A percentile compares a stretch with the other conserved stretches of the same genome.
These are phyloP conservation scores for Colletotrichum incanum DNA, from an alignment of 2,329 filamentous ascomycete genomes.

Conservation along the genomic window DNA sequence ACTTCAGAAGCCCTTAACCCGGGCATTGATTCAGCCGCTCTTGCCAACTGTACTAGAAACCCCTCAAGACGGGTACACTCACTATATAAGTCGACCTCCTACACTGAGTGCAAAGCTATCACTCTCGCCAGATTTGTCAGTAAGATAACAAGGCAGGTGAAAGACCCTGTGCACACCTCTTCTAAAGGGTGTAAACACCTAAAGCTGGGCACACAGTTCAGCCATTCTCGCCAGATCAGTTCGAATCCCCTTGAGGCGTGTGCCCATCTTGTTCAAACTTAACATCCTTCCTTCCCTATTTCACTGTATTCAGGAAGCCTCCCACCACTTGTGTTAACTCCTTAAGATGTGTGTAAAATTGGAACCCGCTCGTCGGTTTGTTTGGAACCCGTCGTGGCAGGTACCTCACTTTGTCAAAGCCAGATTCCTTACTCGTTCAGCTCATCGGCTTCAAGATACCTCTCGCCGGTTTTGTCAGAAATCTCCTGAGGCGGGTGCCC, in stretches of 20 bases:
- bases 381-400: neutral
- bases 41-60: too few species aligned
- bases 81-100: too few species aligned
- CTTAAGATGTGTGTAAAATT: neutral
- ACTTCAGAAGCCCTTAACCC: neutral
- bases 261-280: neutral
- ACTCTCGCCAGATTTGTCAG: neutral
- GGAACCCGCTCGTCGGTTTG: neutral
- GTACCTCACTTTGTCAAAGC: too few species aligned
- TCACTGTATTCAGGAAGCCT: neutral
- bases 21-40: neutral
- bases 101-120: too few species aligned
- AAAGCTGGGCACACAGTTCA: neutral
- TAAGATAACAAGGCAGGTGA: neutral
- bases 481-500: neutral
- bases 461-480: constrained; percentile 1
- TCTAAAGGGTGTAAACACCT: neutral
- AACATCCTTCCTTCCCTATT: neutral
- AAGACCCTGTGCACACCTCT: too few species aligned
- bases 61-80: too few species aligned
- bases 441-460: neutral
- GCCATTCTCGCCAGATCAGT: neutral
- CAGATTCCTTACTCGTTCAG: neutral
- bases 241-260: neutral
- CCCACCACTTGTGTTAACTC: neutral